Base-by-base conservation (phyloP, 306 rosid genomes). In the Inga oerstediana region DNA sequence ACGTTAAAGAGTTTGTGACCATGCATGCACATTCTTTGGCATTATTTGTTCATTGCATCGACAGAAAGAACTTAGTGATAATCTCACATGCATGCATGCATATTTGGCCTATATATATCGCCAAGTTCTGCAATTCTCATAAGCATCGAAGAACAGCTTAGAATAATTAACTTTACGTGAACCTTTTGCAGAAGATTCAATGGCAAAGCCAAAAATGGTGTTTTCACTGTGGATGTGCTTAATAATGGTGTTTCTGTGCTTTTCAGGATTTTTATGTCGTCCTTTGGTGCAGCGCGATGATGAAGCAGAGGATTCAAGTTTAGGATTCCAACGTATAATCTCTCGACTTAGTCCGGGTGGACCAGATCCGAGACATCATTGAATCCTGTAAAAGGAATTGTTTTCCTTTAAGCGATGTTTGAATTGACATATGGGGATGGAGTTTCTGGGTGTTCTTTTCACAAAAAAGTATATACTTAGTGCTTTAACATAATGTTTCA, bases 291-390 rank as follows among this genome's bases (percentile, higher is more conserved):
- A 27, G 74, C 34, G 72, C 65, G 74, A 52, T 76, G 43, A n/a
- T 76, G 43, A n/a, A 8, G 30, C 58, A 22, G 69, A 16, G 49
- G 58, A 37, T 82, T 79, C 64, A 58, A 1, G 54, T 24, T 32
- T 8, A 52, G 80, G 62, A 13, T 51, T 44, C 27, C 75, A 82
- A 82, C 65, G 67, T 17, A 30, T 17, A 52, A 52, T 77, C 39
- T 69, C 75, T 64, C 73, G 84, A 35, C 81, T 79, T 30, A 79
- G 86, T 43, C 86, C 86, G 0, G 66, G 34, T 0, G 86, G 88
- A 39, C 88, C 88, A 67, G 86, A 82, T 15, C 86, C 84, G 14
- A 78, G 32, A 44, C 88, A 86, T n/a, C 86, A 86, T 46, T 85
- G 77, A 62, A 11, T 62, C 68, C 37, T 4, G 4, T 20, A 2